Conservation (phyloP, 805 yeast species). For the Pichia rugopelliculosa region DNA sequence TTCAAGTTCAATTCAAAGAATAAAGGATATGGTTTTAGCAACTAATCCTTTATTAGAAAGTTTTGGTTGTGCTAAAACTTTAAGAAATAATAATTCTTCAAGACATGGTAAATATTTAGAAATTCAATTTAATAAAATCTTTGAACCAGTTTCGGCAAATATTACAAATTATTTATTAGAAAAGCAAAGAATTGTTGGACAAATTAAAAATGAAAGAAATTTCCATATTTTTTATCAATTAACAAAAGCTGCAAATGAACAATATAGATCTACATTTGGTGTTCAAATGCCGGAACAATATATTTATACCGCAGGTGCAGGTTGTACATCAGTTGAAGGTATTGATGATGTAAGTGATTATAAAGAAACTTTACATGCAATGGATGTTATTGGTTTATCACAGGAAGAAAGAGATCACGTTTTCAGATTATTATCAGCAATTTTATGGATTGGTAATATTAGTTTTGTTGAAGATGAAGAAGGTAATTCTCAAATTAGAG, state of each 20-base stretch:
- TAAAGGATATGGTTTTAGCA: slow-evolving; percentile 96
- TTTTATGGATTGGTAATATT: slow-evolving; percentile 92
- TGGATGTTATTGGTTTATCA: slow-evolving; percentile 77
- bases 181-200: slow-evolving; percentile 95
- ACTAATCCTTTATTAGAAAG: slow-evolving; percentile 90
- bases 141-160: slow-evolving; percentile 91
- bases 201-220: slow-evolving; percentile 85
- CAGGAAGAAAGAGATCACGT: slow-evolving; percentile 85
- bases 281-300: slow-evolving; percentile 93
- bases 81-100: slow-evolving; percentile 82
- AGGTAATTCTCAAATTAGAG: slow-evolving; percentile 78
- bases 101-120: slow-evolving; percentile 93
- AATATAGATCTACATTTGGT: slow-evolving; percentile 77
- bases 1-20: slow-evolving; percentile 66
- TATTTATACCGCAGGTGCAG: slow-evolving; percentile 77
- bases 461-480: slow-evolving; percentile 79
- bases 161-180: slow-evolving; percentile 92
- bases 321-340: slow-evolving; percentile 79
- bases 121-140: slow-evolving; percentile 72
- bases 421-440: slow-evolving; percentile 74
- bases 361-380: slow-evolving; percentile 58
- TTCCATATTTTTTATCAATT: slow-evolving; percentile 96
- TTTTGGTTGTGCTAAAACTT: slow-evolving; percentile 89
- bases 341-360: slow-evolving; percentile 80
- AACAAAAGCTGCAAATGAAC: slow-evolving; percentile 82